Evolutionary conservation across 2,329 filamentous ascomycete genomes (phyloP).

Genomic region (Ceratocystis cacaofunesta): DNA sequence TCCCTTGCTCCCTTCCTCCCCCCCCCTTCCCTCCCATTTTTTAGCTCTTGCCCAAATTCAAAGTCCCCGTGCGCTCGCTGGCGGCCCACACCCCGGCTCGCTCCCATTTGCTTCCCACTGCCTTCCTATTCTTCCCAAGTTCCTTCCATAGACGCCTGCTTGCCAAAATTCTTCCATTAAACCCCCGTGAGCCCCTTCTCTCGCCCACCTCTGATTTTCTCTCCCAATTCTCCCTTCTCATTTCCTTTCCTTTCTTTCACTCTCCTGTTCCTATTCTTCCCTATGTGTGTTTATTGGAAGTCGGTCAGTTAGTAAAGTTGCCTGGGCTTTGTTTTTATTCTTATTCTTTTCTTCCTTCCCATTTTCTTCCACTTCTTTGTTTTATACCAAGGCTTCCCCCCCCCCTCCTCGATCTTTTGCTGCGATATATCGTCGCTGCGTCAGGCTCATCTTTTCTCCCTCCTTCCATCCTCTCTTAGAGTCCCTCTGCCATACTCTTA

Average conservation of each 20-base stretch:
- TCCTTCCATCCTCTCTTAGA: neutral
- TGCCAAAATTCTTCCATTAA: conserved; percentile 12
- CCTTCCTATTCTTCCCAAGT: neutral
- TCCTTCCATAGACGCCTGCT: conserved; percentile 1
- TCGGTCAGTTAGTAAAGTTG: neutral
- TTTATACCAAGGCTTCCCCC: neutral
- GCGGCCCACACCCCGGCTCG: conserved; percentile 1
- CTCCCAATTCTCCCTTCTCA: conserved; percentile 20
- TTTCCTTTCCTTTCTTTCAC: conserved; percentile 23
- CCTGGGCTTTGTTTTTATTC: neutral
- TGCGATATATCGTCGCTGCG: neutral
- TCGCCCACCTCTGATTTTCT: conserved; percentile 20
- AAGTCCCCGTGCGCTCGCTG: conserved; percentile 10
- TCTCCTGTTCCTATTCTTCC: neutral
- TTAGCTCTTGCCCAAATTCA: neutral
- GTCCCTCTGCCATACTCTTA: neutral
- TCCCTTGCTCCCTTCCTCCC: neutral
- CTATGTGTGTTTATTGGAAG: neutral
- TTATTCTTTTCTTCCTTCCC: neutral
- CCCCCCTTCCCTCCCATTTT: neutral
- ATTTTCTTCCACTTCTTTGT: neutral
- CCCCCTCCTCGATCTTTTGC: neutral
- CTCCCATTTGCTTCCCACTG: neutral
- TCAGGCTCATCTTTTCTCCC: neutral
- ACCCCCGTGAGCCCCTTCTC: conserved; percentile 13